Conservation (phyloP, 306 rosid genomes). For the Acacia melanoxylon region DNA sequence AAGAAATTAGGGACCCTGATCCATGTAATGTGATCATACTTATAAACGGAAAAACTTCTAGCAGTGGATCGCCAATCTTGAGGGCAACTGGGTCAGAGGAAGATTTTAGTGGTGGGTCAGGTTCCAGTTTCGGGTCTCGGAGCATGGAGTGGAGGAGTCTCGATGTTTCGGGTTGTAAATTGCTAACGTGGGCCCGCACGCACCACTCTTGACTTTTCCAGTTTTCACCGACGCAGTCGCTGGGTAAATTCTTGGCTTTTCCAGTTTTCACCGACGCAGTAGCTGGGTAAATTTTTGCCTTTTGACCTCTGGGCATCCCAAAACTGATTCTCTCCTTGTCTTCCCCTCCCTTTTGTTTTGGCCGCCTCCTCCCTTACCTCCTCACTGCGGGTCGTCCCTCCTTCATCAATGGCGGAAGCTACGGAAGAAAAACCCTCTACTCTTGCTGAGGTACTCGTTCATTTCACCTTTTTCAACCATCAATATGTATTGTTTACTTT, state of each 20-base stretch:
- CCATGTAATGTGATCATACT: too few species aligned
- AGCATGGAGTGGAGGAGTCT: neutral
- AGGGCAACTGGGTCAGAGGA: neutral
- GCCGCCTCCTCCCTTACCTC: slow-evolving; percentile 28
- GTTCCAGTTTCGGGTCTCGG: neutral
- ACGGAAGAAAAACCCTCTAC: slow-evolving; percentile 36
- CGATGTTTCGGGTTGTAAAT: neutral
- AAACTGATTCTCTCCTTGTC: neutral
- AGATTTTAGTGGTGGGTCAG: neutral
- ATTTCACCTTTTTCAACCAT: neutral
- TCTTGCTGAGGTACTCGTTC: slow-evolving; percentile 58
- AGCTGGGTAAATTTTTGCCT: neutral
- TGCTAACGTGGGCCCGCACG: neutral
- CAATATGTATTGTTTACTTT: neutral
- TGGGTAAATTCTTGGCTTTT: too few species aligned
- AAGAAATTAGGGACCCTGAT: too few species aligned
- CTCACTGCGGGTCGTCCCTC: slow-evolving; percentile 31
- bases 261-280: neutral
- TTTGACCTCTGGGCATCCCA: neutral
- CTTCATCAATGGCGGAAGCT: slow-evolving; percentile 65
- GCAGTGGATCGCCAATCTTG: neutral
- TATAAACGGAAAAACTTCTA: too few species aligned
- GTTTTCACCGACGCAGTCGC: too few species aligned
- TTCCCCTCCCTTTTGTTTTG: neutral
- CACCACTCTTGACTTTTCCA: neutral